Evolutionary conservation across 495 filamentous ascomycete species (phyloP).

Genomic region (Penicillium pancosmium): DNA sequence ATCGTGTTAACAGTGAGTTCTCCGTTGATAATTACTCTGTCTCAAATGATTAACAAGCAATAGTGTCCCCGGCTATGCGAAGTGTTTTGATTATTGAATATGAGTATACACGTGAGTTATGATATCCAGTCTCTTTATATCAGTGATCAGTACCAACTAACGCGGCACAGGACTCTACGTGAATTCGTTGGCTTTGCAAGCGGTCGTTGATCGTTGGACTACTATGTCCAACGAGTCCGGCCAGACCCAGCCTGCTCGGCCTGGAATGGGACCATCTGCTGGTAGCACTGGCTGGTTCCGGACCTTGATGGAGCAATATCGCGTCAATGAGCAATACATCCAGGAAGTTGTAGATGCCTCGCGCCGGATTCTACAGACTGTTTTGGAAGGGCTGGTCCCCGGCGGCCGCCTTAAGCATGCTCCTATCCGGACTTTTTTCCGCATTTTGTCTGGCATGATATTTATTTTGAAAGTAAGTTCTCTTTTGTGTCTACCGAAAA

Average conservation of each 20-base stretch:
- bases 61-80: constrained; percentile 75
- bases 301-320: constrained; percentile 58
- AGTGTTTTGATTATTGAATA: constrained; percentile 89
- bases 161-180: constrained; percentile 64
- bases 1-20: constrained; percentile 57
- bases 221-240: constrained; percentile 63
- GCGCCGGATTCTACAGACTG: constrained; percentile 77
- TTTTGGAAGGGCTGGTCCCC: constrained; percentile 81
- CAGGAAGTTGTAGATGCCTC: constrained; percentile 86
- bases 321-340: constrained; percentile 72
- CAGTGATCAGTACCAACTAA: constrained; percentile 15
- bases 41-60: constrained; percentile 23
- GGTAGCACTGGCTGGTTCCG: constrained; percentile 46
- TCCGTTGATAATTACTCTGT: not conserved
- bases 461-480: constrained; percentile 75
- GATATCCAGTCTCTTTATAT: not conserved
- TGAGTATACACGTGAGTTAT: constrained; percentile 71
- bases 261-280: constrained; percentile 40
- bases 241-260: constrained; percentile 42
- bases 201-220: constrained; percentile 91
- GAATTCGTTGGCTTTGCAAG: constrained; percentile 91
- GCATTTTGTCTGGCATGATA: constrained; percentile 92
- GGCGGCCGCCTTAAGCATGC: constrained; percentile 86
- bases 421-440: constrained; percentile 90
- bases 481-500: not conserved